Evolutionary conservation across 139 green algal species (phyloP).

Genomic region (Chlamydomonas urium): DNA sequence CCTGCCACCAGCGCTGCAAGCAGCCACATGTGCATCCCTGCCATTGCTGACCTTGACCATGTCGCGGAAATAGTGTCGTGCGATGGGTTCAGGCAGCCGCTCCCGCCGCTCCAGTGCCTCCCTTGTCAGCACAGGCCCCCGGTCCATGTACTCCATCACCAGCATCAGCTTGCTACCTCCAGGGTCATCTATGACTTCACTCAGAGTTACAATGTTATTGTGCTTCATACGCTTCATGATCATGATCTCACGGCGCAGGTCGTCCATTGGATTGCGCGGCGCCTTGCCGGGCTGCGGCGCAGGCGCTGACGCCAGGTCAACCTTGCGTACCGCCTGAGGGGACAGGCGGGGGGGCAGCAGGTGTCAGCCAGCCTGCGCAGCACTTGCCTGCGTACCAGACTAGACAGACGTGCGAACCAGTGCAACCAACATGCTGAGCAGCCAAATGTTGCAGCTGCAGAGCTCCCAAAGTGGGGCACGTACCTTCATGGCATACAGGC

Average conservation of each 20-base stretch:
- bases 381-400: too few species aligned
- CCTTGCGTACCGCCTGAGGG: constrained; percentile 45
- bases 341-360: not conserved
- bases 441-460: too few species aligned
- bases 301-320: constrained; percentile 37
- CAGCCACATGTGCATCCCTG: not conserved
- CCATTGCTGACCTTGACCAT: constrained; percentile 66
- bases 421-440: too few species aligned
- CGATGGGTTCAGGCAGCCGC: constrained; percentile 63
- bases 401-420: too few species aligned
- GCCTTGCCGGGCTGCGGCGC: constrained; percentile 20
- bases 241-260: constrained; percentile 66
- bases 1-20: not conserved
- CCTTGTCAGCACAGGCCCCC: constrained; percentile 71
- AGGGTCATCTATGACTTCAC: constrained; percentile 75
- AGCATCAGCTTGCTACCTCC: constrained; percentile 70
- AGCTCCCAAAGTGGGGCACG: too few species aligned
- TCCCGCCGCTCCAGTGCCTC: constrained; percentile 60
- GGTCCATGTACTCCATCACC: constrained; percentile 83
- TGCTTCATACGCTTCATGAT: constrained; percentile 72
- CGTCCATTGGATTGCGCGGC: constrained; percentile 56
- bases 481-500: constrained; percentile 77
- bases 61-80: constrained; percentile 70
- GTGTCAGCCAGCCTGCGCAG: too few species aligned
- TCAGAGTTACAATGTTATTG: constrained; percentile 66